These are phyloP conservation scores for Solanum aculeatissimum DNA, from an alignment of 305 asterid species.

Conservation along the genomic window DNA sequence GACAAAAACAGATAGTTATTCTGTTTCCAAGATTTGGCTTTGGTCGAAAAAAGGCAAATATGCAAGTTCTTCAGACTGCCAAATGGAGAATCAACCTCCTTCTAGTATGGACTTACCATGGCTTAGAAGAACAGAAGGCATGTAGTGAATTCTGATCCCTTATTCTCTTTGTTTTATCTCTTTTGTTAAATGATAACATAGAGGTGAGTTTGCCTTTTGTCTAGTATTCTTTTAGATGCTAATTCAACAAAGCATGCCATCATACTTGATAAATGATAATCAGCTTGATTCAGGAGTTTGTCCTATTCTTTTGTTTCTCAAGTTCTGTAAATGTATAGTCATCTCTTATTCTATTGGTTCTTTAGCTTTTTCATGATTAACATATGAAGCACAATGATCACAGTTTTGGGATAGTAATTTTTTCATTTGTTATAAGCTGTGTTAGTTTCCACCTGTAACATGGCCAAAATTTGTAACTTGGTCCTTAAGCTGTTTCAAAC, in stretches of 20 bases:
- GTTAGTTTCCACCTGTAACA: not conserved
- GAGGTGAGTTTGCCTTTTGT: conserved; percentile 3
- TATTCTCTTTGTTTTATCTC: not conserved
- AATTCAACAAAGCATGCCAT: not conserved
- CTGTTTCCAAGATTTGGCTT: conserved; percentile 95
- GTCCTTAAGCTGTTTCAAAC: not conserved
- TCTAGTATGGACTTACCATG: conserved; percentile 44
- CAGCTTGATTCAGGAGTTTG: not conserved
- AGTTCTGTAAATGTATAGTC: not conserved
- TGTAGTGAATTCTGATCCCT: conserved; percentile 25
- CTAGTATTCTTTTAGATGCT: not conserved
- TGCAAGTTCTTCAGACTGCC: conserved; percentile 43
- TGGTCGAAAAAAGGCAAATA: conserved; percentile 86
- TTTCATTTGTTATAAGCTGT: not conserved
- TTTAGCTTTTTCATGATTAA: not conserved
- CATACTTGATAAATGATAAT: not conserved
- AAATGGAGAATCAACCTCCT: conserved; percentile 24
- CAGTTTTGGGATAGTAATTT: not conserved
- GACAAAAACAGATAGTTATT: conserved; percentile 81
- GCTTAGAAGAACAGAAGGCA: conserved; percentile 46
- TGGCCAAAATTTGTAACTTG: not conserved
- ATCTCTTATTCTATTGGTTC: not conserved
- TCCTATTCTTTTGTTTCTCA: not conserved
- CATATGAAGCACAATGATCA: not conserved
- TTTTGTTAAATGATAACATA: not conserved